Base-by-base conservation (phyloP, 768 basidiomycete species). In the Boletellus ananas region DNA sequence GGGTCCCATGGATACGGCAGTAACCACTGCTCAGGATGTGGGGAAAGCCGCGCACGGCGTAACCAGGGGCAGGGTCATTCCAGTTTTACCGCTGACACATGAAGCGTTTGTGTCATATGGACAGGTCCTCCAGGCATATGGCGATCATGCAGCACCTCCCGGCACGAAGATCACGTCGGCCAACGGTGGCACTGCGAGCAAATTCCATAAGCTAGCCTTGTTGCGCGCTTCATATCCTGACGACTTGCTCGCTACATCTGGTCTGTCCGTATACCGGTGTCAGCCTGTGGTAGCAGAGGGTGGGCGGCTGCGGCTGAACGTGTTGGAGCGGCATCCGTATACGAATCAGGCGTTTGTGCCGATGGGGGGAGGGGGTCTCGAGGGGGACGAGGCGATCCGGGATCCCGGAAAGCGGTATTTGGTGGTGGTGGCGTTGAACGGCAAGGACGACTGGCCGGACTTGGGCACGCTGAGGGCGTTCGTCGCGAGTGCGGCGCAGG, bases 331-430 rank as follows among this genome's bases (percentile, higher is more conserved):
- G 27, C 96, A 99, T 62, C 78, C 84, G 25, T 87, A 77, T 65
- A 94, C 90, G 12, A 95, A 86, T 57, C 95, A 97, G 66, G 85
- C 88, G 6, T 98, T 98, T 68, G 80, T 97, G 49, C 95, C 96
- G 9, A 93, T 98, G 90, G 90, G 92, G 5, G 81, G 79, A 20
- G 72, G 69, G 17, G 64, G 59, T 45, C 58, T 55, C 43, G 67
- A 58, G 36, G 78, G 69, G 36, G 78, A 79, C 55, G 67, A 67
- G 34, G 74, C 72, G 27, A 70, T 79, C 55, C 66, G 55, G 21
- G 78, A 79, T 20, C 71, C 79, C 6, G 79, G 77, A 1, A 67
- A 71, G 21, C 67, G 71, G 31, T 95, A 95, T 65, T 71, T 98
- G 38, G 91, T 94, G 11, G 84, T 95, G 16, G 95, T 93, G 2